Evolutionary conservation across 2,329 filamentous ascomycete genomes (phyloP).

Genomic region (Mycosphaerelloides madeirae): DNA sequence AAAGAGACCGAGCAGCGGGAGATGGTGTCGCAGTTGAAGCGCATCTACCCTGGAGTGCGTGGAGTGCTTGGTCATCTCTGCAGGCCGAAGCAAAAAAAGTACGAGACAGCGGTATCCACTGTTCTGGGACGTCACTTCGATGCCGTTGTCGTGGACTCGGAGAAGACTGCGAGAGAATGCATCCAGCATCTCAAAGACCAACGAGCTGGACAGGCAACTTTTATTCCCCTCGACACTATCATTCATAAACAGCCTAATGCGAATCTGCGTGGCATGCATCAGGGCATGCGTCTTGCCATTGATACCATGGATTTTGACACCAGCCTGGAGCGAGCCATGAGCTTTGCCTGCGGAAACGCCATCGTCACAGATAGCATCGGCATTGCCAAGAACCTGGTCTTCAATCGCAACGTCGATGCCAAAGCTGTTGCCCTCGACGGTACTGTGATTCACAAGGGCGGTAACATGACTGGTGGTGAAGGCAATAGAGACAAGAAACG

Average conservation of each 20-base stretch:
- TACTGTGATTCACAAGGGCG: conserved; percentile 94
- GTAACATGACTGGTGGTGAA: conserved; percentile 92
- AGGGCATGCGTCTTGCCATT: conserved; percentile 80
- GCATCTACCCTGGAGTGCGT: conserved; percentile 85
- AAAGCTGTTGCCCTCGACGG: conserved; percentile 94
- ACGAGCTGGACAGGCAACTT: conserved; percentile 79
- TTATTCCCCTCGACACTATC: conserved; percentile 95
- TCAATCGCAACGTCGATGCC: conserved; percentile 75
- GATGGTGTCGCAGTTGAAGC: conserved; percentile 78
- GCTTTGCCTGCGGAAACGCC: conserved; percentile 89
- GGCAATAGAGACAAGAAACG: conserved; percentile 62
- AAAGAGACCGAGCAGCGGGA: conserved; percentile 76
- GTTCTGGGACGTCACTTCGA: conserved; percentile 92
- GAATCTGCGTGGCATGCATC: conserved; percentile 81
- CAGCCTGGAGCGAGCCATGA: conserved; percentile 83
- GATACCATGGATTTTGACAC: conserved; percentile 94
- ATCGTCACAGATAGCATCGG: conserved; percentile 87
- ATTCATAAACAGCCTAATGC: conserved; percentile 89
- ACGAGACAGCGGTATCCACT: conserved; percentile 84
- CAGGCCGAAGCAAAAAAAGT: conserved; percentile 96
- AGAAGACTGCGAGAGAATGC: conserved; percentile 90
- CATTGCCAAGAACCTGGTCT: conserved; percentile 85
- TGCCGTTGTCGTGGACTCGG: conserved; percentile 88
- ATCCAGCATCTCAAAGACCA: conserved; percentile 92
- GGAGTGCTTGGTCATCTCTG: conserved; percentile 88